Conservation (phyloP, 208 protist genomes). For the Crithidia sp. region DNA sequence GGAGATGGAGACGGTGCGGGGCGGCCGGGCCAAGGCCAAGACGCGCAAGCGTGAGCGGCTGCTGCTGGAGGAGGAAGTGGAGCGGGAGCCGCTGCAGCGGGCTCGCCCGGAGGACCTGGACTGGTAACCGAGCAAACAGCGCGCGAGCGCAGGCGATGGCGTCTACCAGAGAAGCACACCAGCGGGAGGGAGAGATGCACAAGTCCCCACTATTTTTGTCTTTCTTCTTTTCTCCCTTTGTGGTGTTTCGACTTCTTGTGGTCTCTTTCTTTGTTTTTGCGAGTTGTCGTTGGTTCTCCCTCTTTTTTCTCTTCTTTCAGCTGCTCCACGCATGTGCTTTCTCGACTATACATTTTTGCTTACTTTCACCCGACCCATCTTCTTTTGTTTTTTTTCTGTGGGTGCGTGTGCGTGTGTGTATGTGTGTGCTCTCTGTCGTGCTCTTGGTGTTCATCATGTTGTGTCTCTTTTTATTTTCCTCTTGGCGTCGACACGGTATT, state of each 20-base stretch:
- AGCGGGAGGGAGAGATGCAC: not conserved
- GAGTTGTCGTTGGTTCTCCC: not conserved
- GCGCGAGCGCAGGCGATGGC: not conserved
- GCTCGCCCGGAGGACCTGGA: conserved; percentile 69
- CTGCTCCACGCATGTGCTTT: not conserved
- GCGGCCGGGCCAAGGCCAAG: conserved; percentile 25
- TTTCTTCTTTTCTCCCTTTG: not conserved
- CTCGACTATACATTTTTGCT: too few species aligned
- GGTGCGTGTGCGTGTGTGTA: not conserved
- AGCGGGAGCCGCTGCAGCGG: conserved; percentile 67
- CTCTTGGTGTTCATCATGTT: not conserved
- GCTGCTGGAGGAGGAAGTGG: conserved; percentile 88
- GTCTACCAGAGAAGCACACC: not conserved
- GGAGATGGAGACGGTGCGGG: conserved; percentile 30
- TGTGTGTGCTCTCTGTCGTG: not conserved
- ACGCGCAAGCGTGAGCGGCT: conserved; percentile 66
- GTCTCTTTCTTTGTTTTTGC: conserved; percentile 8
- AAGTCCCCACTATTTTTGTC: not conserved
- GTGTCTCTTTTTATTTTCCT: not conserved
- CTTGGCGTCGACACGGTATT: not conserved
- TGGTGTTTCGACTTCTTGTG: not conserved
- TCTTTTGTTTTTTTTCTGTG: not conserved
- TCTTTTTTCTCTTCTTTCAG: not conserved
- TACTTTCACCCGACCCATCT: not conserved
- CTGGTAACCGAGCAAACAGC: conserved; percentile 52